Evolutionary conservation across 805 yeast species (phyloP), one percentile per base, ranked within the genome.

Genomic region (Barnettozyma botsteinii): DNA sequence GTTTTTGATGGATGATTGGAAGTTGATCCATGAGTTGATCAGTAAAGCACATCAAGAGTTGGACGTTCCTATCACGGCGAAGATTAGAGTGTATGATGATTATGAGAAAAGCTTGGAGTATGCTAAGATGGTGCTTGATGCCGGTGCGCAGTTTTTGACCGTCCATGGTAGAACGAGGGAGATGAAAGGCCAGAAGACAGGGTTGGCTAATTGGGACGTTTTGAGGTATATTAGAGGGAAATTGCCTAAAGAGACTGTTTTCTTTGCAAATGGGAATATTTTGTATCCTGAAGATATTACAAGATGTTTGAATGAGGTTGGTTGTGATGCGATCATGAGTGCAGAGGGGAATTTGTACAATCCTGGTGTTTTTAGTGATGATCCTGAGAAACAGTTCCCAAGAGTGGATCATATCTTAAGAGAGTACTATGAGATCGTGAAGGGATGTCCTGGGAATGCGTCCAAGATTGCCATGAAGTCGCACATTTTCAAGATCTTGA

Each of bases 1-100:
- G 0, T 93, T 89, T 52, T 65, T 93, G 40, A 91, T 89, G 96
- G 99, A 93, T 42, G 96, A 93, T 55, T 93, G 98, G 98, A 85
- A 77, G 18, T 65, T 91, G 40, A 79, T 93, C 13, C 70, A 77
- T 53, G 72, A 67, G 37, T 68, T 93, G 45, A 88, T 93, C 48
- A 74, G 70, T 46, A 84, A 69, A 14, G 67, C 91, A 38, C 95
- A 88, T 60, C 73, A 70, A 0, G 79, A 87, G 52, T 69, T 91
- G 42, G 76, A 79, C 28, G 66, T 88, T 7, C 96, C 98, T 1
- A 96, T 93, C 12, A 93, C 98, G 0, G 97, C 98, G 2, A 93
- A 93, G 62, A 91, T 93, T 37, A 71, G 99, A 45, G 85, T 93
- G 2, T 93, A 77, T 55, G 89, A 86, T 30, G 91, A 84, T 51